These are phyloP conservation scores for Coccinonectria pachysandricola DNA, from an alignment of 2,329 filamentous ascomycete species.

Conservation along the genomic window DNA sequence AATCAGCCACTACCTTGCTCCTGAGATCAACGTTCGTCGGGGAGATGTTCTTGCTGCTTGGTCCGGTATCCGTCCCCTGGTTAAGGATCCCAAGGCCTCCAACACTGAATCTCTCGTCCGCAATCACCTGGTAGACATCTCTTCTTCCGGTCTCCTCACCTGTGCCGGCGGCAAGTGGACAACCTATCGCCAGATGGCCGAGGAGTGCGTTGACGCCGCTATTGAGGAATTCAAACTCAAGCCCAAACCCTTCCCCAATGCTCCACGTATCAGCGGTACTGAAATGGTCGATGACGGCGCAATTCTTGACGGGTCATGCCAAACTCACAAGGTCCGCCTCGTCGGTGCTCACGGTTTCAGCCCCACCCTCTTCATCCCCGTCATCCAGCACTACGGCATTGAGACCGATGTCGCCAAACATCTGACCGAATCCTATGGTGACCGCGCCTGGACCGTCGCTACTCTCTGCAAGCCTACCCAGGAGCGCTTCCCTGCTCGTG, in stretches of 20 bases:
- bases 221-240: slow-evolving; percentile 57
- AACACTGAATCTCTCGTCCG: slow-evolving; percentile 82
- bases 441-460: slow-evolving; percentile 85
- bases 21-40: slow-evolving; percentile 74
- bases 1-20: slow-evolving; percentile 70
- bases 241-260: slow-evolving; percentile 44
- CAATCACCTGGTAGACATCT: slow-evolving; percentile 74
- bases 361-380: slow-evolving; percentile 84
- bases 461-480: slow-evolving; percentile 68
- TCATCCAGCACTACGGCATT: slow-evolving; percentile 86
- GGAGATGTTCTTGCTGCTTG: slow-evolving; percentile 84
- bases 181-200: slow-evolving; percentile 86
- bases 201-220: slow-evolving; percentile 77
- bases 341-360: slow-evolving; percentile 80
- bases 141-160: slow-evolving; percentile 69
- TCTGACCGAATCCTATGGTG: slow-evolving; percentile 77
- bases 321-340: slow-evolving; percentile 73
- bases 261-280: slow-evolving; percentile 59
- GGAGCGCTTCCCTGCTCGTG: slow-evolving; percentile 71
- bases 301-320: slow-evolving; percentile 55
- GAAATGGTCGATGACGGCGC: slow-evolving; percentile 62
- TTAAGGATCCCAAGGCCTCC: slow-evolving; percentile 75
- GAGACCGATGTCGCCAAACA: slow-evolving; percentile 90
- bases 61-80: slow-evolving; percentile 78
- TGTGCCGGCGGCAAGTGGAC: slow-evolving; percentile 90